Evolutionary conservation across 2,329 filamentous ascomycete genomes (phyloP).

Genomic region (Sarocladium strictum): DNA sequence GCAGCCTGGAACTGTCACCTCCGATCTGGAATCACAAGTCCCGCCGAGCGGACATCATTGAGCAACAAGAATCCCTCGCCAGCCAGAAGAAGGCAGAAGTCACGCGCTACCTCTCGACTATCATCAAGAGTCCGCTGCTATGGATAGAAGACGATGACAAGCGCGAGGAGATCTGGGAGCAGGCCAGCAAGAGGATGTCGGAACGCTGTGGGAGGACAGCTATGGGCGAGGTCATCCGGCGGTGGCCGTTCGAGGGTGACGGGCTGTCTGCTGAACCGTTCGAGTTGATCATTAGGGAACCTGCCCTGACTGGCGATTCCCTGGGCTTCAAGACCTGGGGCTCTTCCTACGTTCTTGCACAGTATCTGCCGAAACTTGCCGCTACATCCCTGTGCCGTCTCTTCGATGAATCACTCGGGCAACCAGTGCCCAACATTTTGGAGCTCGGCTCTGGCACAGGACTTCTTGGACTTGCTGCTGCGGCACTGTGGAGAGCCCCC

Average conservation of each 20-base stretch:
- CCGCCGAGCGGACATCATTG: constrained; percentile 34
- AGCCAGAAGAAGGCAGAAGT: constrained; percentile 43
- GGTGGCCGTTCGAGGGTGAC: constrained; percentile 43
- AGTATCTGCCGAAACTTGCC: constrained; percentile 52
- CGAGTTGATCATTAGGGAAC: constrained; percentile 73
- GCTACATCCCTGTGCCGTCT: constrained; percentile 39
- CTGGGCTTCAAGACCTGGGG: constrained; percentile 95
- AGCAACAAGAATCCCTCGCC: constrained; percentile 34
- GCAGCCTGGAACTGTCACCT: constrained; percentile 59
- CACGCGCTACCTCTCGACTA: constrained; percentile 60
- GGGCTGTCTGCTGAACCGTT: constrained; percentile 30
- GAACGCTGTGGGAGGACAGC: constrained; percentile 73
- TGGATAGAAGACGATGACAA: constrained; percentile 65
- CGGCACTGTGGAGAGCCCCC: constrained; percentile 58
- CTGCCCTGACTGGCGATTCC: constrained; percentile 79
- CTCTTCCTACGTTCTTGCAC: constrained; percentile 79
- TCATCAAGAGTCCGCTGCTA: constrained; percentile 59
- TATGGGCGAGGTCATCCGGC: constrained; percentile 51
- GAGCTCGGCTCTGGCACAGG: constrained; percentile 90
- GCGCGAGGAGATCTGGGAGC: constrained; percentile 67
- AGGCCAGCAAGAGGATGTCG: constrained; percentile 72
- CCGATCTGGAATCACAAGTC: constrained; percentile 56
- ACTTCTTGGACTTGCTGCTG: constrained; percentile 81
- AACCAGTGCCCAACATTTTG: constrained; percentile 40
- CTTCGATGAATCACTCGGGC: constrained; percentile 29